Conservation (phyloP, 2,329 filamentous ascomycete genomes). For the Penicillium vulpinum region DNA sequence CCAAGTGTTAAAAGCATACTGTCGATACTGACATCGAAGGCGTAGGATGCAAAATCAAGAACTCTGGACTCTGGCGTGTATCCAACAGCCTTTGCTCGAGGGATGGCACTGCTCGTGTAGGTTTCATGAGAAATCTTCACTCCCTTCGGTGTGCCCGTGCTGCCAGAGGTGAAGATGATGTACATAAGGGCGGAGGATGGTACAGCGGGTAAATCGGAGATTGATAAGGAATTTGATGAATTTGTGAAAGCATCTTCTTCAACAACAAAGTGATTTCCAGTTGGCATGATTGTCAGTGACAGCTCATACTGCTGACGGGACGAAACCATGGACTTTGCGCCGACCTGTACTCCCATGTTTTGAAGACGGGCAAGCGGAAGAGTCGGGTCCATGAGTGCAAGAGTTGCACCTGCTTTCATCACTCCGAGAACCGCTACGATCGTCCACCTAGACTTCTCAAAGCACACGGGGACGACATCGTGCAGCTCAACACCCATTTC, state of each 20-base stretch:
- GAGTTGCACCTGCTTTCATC: conserved; percentile 35
- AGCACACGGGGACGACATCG: conserved; percentile 34
- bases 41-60: conserved; percentile 59
- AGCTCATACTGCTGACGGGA: conserved; percentile 33
- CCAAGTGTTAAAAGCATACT: conserved; percentile 58
- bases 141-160: conserved; percentile 55
- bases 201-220: conserved; percentile 23
- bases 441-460: conserved; percentile 38
- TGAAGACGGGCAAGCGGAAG: conserved; percentile 36
- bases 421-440: conserved; percentile 35
- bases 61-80: conserved; percentile 57
- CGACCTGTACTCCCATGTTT: conserved; percentile 34
- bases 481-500: conserved; percentile 30
- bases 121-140: conserved; percentile 63
- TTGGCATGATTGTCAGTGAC: conserved; percentile 34
- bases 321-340: conserved; percentile 31
- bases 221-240: conserved; percentile 7
- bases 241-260: conserved; percentile 27
- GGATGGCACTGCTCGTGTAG: conserved; percentile 57
- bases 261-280: conserved; percentile 29
- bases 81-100: conserved; percentile 54
- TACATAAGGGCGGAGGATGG: conserved; percentile 52
- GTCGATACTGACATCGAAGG: conserved; percentile 55
- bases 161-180: conserved; percentile 61
- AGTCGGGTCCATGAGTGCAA: conserved; percentile 36